Percentiles rank a stretch among this genome's conserved stretches.
These are phyloP conservation scores for Polygonum aviculare DNA, from an alignment of 148 eudicot genomes.

Conservation along the genomic window DNA sequence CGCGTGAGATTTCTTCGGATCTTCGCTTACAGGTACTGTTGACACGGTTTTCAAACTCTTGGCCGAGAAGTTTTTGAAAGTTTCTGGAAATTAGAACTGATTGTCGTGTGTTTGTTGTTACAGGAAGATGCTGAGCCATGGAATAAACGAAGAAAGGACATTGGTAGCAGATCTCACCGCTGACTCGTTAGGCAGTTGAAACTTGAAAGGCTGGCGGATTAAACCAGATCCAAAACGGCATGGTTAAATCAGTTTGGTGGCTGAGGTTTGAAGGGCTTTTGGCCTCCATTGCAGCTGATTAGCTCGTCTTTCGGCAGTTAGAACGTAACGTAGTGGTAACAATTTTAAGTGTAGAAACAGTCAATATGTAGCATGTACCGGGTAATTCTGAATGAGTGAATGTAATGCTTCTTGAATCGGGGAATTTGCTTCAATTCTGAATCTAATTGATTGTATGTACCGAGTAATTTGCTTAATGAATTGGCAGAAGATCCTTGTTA, in stretches of 20 bases:
- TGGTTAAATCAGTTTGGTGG: neutral
- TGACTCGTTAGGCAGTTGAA: constrained; percentile 11
- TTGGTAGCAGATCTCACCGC: neutral
- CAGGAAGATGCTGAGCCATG: neutral
- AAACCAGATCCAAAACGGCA: neutral
- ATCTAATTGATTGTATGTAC: no score
- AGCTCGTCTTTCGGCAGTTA: neutral
- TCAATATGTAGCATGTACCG: neutral
- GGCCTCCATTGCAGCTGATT: neutral
- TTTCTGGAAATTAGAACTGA: neutral
- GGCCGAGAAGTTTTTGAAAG: neutral
- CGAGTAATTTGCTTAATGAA: no score
- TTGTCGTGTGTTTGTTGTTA: neutral
- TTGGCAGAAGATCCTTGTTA: no score
- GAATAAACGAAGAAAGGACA: neutral
- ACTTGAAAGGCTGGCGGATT: constrained; percentile 12
- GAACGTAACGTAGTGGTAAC: neutral
- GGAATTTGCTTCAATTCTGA: neutral
- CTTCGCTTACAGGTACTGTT: constrained; percentile 17
- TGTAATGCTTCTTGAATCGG: neutral
- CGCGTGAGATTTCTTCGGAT: constrained; percentile 11
- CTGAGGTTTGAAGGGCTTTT: neutral
- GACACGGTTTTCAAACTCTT: neutral
- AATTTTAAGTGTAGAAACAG: neutral
- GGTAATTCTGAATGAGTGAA: no score